A percentile compares a stretch with the other conserved stretches of the same genome.
phyloP scores from a whole-genome alignment of 2,329 filamentous ascomycete genomes.

The Trichoderma sp. region DNA sequence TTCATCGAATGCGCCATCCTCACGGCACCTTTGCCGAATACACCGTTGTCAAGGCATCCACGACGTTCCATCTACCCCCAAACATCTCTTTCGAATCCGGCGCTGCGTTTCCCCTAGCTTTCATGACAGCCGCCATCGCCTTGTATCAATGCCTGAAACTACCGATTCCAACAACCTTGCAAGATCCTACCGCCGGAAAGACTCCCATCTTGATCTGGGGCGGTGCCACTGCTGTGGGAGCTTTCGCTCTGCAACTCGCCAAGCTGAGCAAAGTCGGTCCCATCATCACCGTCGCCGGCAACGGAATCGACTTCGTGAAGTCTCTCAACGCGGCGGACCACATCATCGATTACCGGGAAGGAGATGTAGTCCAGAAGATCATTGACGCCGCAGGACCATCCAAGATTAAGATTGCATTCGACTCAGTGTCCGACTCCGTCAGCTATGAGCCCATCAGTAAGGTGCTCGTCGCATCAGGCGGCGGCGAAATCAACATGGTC shows the following conservation, averaged over 20 bases:
- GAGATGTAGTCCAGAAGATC: background rate
- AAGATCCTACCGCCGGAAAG: constrained; percentile 26
- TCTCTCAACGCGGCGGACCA: background rate
- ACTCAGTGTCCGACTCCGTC: background rate
- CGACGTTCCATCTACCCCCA: constrained; percentile 53
- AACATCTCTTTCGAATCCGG: constrained; percentile 47
- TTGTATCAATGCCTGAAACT: constrained; percentile 40
- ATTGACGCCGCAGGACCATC: background rate
- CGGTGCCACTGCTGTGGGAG: constrained; percentile 51
- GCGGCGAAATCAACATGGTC: background rate
- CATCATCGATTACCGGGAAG: background rate
- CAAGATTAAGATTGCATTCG: background rate
- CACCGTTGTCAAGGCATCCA: constrained; percentile 50
- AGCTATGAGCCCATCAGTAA: background rate
- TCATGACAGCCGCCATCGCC: constrained; percentile 51
- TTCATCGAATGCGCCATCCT: constrained; percentile 48
- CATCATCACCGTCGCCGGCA: constrained; percentile 56
- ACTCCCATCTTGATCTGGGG: constrained; percentile 46
- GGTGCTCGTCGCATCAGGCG: background rate
- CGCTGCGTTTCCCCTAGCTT: constrained; percentile 54
- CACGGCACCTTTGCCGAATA: constrained; percentile 59
- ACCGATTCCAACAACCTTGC: constrained; percentile 50
- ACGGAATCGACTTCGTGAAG: constrained; percentile 7
- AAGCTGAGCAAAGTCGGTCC: constrained; percentile 51
- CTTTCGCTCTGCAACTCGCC: constrained; percentile 56